A percentile compares a stretch with the other conserved stretches of the same genome.
These are phyloP conservation scores for Zasmidium angulare DNA, from an alignment of 2,329 filamentous ascomycete genomes.

Conservation along the genomic window DNA sequence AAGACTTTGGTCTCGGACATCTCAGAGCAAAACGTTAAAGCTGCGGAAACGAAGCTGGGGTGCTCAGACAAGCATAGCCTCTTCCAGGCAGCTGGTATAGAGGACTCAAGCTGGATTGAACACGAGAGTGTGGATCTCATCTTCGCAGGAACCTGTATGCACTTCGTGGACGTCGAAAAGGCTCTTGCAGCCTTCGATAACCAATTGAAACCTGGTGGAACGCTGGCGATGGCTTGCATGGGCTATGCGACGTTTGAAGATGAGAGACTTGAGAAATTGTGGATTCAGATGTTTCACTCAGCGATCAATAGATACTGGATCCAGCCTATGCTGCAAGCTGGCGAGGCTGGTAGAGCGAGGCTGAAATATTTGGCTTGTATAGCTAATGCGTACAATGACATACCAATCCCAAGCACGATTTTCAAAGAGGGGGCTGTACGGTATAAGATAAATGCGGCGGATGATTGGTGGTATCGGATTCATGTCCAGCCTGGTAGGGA, in stretches of 20 bases:
- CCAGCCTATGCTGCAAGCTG: not conserved
- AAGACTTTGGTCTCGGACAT: not conserved
- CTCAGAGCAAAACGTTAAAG: not conserved
- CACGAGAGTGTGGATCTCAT: constrained; percentile 4
- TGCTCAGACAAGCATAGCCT: not conserved
- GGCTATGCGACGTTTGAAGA: constrained; percentile 1
- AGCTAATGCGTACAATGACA: not conserved
- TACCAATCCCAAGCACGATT: not conserved
- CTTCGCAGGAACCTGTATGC: constrained; percentile 2
- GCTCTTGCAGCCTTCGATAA: constrained; percentile 19
- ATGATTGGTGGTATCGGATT: not conserved
- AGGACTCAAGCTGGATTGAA: not conserved
- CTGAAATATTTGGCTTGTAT: not conserved
- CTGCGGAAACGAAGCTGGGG: not conserved
- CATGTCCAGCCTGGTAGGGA: not conserved
- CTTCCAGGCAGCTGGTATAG: constrained; percentile 1
- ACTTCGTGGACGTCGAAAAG: constrained; percentile 15
- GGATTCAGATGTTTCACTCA: not conserved
- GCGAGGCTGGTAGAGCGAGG: not conserved
- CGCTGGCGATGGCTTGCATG: constrained; percentile 12
- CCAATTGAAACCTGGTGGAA: constrained; percentile 23
- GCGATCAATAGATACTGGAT: not conserved
- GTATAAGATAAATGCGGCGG: not conserved
- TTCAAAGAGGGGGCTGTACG: not conserved
- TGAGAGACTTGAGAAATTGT: not conserved